Conservation (phyloP, 2,329 filamentous ascomycete species). For the Immersiporthe knoxdaviesiana region DNA sequence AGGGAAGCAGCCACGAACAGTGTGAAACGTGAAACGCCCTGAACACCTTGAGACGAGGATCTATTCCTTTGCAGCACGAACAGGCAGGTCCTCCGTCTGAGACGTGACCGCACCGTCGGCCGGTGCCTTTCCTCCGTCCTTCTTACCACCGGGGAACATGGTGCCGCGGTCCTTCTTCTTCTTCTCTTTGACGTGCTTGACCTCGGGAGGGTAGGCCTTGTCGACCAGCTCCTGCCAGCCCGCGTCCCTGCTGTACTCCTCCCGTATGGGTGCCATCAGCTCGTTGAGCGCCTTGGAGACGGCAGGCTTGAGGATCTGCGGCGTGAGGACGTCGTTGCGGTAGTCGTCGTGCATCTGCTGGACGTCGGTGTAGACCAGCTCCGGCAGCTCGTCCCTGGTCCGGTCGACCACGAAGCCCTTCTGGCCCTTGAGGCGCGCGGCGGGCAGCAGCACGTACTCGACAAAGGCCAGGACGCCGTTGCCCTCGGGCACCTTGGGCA, state of each 20-base stretch:
- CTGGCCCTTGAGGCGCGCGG: constrained; percentile 64
- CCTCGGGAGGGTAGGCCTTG: constrained; percentile 79
- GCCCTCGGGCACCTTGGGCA: constrained; percentile 75
- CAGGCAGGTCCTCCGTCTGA: constrained; percentile 28
- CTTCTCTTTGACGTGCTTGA: constrained; percentile 72
- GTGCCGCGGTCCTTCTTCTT: constrained; percentile 78
- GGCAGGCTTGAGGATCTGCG: constrained; percentile 86
- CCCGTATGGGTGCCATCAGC: constrained; percentile 77
- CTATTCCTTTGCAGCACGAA: constrained; percentile 18
- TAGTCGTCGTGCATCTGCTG: constrained; percentile 79
- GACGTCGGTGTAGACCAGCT: constrained; percentile 79
- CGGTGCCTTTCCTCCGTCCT: constrained; percentile 26
- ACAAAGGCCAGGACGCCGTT: constrained; percentile 89
- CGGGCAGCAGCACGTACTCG: constrained; percentile 84
- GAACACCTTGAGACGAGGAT: not conserved
- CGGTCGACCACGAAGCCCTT: constrained; percentile 71
- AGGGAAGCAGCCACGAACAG: not conserved
- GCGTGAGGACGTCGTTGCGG: constrained; percentile 75
- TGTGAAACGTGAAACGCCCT: not conserved
- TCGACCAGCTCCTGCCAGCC: constrained; percentile 81
- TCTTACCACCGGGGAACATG: constrained; percentile 56
- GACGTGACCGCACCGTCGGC: constrained; percentile 27
- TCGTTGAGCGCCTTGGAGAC: constrained; percentile 73
- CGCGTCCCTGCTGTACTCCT: constrained; percentile 55
- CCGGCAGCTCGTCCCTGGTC: constrained; percentile 66